Conservation (phyloP, 331 rosid species). For the Telfairia occidentalis region DNA sequence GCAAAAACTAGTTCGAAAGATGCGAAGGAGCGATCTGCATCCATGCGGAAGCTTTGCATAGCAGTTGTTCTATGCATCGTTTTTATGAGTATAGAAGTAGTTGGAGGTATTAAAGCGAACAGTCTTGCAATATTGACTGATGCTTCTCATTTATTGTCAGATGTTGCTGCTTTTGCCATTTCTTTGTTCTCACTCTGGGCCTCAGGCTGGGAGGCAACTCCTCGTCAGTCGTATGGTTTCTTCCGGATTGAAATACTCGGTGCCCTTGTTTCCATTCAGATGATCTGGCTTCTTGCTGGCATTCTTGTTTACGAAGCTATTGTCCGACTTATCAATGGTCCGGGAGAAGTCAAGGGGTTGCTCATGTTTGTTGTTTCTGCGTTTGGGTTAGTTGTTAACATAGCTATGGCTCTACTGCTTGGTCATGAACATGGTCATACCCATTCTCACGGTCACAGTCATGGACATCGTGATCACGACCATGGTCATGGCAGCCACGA, state of each 20-base stretch:
- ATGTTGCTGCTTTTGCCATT: conserved; percentile 63
- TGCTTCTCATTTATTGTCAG: conserved; percentile 50
- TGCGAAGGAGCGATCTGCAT: conserved; percentile 35
- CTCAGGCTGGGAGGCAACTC: conserved; percentile 58
- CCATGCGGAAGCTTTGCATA: conserved; percentile 39
- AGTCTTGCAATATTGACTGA: conserved; percentile 61
- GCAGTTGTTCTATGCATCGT: conserved; percentile 38
- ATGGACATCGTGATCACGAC: conserved; percentile 18
- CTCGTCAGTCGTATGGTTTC: conserved; percentile 53
- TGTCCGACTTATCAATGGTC: conserved; percentile 27
- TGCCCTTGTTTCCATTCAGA: conserved; percentile 52
- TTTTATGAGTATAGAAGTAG: conserved; percentile 54
- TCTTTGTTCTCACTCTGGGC: conserved; percentile 54
- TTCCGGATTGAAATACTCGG: conserved; percentile 49
- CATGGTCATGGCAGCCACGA: conserved; percentile 13
- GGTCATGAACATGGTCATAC: conserved; percentile 40
- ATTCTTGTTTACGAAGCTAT: conserved; percentile 54
- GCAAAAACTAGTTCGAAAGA: conserved; percentile 34
- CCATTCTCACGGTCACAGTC: conserved; percentile 24
- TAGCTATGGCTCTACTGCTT: conserved; percentile 43
- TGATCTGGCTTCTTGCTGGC: conserved; percentile 63
- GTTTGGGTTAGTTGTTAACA: conserved; percentile 41
- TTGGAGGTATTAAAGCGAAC: conserved; percentile 51
- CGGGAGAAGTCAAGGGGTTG: conserved; percentile 42
- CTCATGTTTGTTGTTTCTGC: conserved; percentile 53